phyloP scores from a whole-genome alignment of 345 rosid genomes.

The Gossypium australe region DNA sequence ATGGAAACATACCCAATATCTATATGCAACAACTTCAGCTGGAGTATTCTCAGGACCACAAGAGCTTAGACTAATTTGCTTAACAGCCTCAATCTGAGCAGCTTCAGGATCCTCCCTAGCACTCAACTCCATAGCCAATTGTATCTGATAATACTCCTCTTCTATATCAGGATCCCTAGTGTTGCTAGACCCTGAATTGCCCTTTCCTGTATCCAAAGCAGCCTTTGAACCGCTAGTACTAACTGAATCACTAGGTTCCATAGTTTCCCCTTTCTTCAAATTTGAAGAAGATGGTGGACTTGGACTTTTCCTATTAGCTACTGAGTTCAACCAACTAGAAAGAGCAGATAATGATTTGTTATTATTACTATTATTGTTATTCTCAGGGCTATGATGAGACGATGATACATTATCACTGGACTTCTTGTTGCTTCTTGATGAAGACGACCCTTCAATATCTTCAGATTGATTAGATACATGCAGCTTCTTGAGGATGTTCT shows the following conservation, averaged over 20 bases:
- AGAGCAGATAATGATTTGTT: conserved; percentile 63
- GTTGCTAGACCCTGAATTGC: conserved; percentile 48
- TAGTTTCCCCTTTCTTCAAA: conserved; percentile 35
- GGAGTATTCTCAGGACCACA: conserved; percentile 73
- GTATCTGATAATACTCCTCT: conserved; percentile 91
- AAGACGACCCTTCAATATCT: conserved; percentile 53
- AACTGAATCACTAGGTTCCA: conserved; percentile 44
- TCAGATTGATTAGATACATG: conserved; percentile 64
- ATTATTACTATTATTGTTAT: conserved; percentile 36
- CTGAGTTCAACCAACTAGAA: conserved; percentile 78
- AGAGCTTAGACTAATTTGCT: conserved; percentile 85
- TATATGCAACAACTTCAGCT: conserved; percentile 83
- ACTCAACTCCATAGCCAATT: conserved; percentile 86
- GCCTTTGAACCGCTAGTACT: conserved; percentile 33
- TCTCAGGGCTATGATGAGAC: conserved; percentile 36
- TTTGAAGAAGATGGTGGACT: conserved; percentile 61
- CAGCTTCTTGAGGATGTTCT: conserved; percentile 82
- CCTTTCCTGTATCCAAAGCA: conserved; percentile 38
- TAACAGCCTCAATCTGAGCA: conserved; percentile 93
- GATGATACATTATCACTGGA: conserved; percentile 36
- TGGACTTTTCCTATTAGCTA: conserved; percentile 50
- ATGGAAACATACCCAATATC: conserved; percentile 78
- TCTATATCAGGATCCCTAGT: conserved; percentile 73
- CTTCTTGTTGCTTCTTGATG: conserved; percentile 44
- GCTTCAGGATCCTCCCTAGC: conserved; percentile 99